Evolutionary conservation across 2,329 filamentous ascomycete species (phyloP).

Genomic region (Rutstroemia sp.): DNA sequence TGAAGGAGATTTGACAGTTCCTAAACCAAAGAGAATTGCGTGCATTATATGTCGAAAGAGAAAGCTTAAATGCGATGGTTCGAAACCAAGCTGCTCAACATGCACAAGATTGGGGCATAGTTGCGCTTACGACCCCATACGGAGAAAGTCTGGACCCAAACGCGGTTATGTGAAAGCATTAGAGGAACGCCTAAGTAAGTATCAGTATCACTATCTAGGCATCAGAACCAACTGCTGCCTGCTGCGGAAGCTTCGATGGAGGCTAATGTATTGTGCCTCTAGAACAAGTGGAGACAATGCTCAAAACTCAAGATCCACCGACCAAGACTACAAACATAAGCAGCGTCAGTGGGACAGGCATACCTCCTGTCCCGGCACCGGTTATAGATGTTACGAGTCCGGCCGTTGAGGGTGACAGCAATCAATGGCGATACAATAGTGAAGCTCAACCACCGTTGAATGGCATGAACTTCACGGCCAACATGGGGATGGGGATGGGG

Average conservation of each 20-base stretch:
- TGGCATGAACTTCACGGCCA: conserved; percentile 49
- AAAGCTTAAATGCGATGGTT: conserved; percentile 70
- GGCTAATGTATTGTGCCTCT: conserved; percentile 7
- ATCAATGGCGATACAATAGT: conserved; percentile 46
- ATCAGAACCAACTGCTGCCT: neutral
- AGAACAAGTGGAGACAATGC: conserved; percentile 89
- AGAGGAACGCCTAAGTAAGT: conserved; percentile 83
- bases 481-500: conserved; percentile 34
- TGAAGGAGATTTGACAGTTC: conserved; percentile 46
- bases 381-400: conserved; percentile 40
- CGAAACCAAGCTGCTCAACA: conserved; percentile 58
- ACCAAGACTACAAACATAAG: conserved; percentile 14
- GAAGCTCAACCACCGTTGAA: conserved; percentile 46
- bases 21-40: conserved; percentile 85
- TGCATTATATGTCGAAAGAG: conserved; percentile 91
- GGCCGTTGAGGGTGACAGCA: conserved; percentile 43
- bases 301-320: conserved; percentile 67
- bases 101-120: conserved; percentile 58
- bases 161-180: conserved; percentile 63
- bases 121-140: conserved; percentile 61
- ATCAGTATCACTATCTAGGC: conserved; percentile 22
- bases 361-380: conserved; percentile 24
- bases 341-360: conserved; percentile 18
- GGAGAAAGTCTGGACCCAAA: conserved; percentile 66
- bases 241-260: conserved; percentile 8